phyloP scores from a whole-genome alignment of 768 basidiomycete genomes.

The Kwoniella shandongensis region DNA sequence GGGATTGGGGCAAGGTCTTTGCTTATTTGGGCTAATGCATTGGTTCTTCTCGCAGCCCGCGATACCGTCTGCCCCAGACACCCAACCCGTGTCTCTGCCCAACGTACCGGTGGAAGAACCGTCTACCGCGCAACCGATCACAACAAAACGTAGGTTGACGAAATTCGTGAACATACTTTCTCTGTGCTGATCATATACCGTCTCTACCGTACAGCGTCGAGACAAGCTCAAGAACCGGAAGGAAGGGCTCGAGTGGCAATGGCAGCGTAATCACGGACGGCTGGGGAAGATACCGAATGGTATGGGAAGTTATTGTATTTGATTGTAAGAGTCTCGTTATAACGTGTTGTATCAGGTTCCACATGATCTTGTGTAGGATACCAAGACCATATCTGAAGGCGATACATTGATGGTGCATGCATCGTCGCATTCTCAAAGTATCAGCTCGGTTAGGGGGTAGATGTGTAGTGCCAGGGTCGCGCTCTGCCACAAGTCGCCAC shows the following conservation, averaged over 20 bases:
- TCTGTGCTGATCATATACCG: background rate
- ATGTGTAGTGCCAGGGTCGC: no score
- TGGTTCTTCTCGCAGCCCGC: conserved; percentile 33
- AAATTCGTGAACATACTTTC: no score
- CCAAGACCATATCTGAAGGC: no score
- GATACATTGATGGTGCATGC: no score
- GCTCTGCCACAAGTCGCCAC: conserved; percentile 8
- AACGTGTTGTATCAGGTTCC: background rate
- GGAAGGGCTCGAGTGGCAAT: background rate
- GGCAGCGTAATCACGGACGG: no score
- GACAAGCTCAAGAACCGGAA: no score
- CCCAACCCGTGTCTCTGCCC: conserved; percentile 35
- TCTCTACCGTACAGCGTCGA: background rate
- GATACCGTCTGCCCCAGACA: conserved; percentile 34
- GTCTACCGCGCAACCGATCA: conserved; percentile 11
- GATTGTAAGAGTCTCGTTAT: background rate
- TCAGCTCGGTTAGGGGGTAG: no score
- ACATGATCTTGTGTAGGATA: no score
- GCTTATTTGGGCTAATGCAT: background rate
- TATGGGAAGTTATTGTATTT: no score
- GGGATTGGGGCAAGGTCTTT: background rate
- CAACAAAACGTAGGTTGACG: conserved; percentile 8
- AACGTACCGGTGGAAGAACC: conserved; percentile 40
- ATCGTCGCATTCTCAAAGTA: no score
- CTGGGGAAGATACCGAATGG: no score